Percentiles rank a stretch among this genome's conserved stretches.
phyloP scores from a whole-genome alignment of 2,329 filamentous ascomycete species.

The Blastomyces percursus region DNA sequence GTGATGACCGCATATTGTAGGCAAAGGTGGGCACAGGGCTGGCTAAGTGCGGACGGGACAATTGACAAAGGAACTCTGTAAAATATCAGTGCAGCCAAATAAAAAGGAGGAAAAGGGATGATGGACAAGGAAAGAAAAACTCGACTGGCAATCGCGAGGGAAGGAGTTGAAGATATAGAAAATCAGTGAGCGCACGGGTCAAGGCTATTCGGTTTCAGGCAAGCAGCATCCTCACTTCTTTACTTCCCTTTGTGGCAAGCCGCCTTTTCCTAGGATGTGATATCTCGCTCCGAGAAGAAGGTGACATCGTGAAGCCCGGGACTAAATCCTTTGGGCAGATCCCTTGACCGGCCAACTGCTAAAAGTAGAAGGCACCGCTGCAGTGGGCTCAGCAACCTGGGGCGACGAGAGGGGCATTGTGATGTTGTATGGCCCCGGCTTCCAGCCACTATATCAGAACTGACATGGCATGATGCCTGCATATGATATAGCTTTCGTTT shows the following conservation, averaged over 20 bases:
- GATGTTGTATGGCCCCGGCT: not conserved
- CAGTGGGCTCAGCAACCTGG: not conserved
- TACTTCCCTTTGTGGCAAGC: not conserved
- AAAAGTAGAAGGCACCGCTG: not conserved
- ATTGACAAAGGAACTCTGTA: not conserved
- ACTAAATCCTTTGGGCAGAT: too few relatives aligned
- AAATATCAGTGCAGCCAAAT: not conserved
- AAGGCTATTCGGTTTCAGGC: not conserved
- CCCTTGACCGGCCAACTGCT: not conserved
- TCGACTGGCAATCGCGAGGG: not conserved
- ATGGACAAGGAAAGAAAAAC: not conserved
- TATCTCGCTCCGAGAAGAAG: not conserved
- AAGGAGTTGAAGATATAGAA: slow-evolving; percentile 1
- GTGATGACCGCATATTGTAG: slow-evolving; percentile 6
- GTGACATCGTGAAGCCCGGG: not conserved
- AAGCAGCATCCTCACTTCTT: not conserved
- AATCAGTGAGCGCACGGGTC: not conserved
- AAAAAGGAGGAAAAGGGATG: not conserved
- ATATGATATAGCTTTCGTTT: not conserved
- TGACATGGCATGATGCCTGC: not conserved
- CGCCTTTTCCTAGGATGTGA: not conserved
- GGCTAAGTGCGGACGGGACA: not conserved
- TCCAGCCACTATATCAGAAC: not conserved
- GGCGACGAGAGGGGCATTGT: not conserved
- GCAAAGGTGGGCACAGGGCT: not conserved